phyloP scores from a whole-genome alignment of 2,329 filamentous ascomycete genomes.

The Fusarium multiceps region DNA sequence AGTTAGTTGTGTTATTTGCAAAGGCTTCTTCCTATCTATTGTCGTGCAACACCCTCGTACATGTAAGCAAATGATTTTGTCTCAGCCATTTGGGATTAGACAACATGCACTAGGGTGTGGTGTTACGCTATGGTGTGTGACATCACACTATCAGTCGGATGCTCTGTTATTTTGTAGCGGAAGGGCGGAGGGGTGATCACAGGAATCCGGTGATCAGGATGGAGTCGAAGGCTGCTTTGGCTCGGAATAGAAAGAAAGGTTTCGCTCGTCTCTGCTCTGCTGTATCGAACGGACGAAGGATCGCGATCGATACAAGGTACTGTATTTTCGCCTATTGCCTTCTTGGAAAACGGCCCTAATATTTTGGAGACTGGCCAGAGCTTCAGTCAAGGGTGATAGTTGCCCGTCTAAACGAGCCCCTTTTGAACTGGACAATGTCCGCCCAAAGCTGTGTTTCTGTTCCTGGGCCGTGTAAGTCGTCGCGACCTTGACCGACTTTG shows the following conservation, averaged over 20 bases:
- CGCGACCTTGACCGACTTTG: conserved; percentile 3
- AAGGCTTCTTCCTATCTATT: not conserved
- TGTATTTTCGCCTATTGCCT: conserved; percentile 4
- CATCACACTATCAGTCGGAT: not conserved
- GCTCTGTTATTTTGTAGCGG: not conserved
- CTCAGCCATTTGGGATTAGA: conserved; percentile 8
- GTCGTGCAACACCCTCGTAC: conserved; percentile 6
- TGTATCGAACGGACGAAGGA: not conserved
- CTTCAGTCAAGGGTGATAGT: conserved; percentile 9
- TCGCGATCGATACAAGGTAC: conserved; percentile 11
- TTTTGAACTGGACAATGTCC: conserved; percentile 1
- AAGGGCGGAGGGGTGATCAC: not conserved
- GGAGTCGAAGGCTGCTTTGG: not conserved
- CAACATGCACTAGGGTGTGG: not conserved
- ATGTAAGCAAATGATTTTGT: conserved; percentile 6
- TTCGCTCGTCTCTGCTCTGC: not conserved
- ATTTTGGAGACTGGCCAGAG: conserved; percentile 11
- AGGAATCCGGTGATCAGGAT: not conserved
- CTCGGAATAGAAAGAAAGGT: not conserved
- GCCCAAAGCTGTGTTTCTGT: not conserved
- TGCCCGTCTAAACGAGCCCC: conserved; percentile 3
- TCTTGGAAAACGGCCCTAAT: conserved; percentile 26
- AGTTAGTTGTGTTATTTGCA: not conserved
- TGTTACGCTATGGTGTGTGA: not conserved
- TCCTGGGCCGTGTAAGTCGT: not conserved